phyloP scores from a whole-genome alignment of 305 asterid species.

The Fraxinus nigra region DNA sequence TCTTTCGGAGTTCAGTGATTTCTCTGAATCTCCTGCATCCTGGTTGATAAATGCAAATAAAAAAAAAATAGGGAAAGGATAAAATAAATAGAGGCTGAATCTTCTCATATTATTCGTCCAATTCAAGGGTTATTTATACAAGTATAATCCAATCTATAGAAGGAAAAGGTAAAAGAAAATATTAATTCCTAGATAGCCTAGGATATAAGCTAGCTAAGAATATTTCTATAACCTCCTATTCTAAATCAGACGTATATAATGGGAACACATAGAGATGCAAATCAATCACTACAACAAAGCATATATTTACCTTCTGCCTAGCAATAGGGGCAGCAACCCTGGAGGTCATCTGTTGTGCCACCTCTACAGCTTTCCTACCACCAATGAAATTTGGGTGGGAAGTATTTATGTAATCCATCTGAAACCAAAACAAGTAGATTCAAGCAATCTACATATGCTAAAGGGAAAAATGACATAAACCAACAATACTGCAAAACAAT shows the following conservation, averaged over 20 bases:
- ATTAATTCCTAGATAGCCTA: neutral
- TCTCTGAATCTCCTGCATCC: conserved; percentile 71
- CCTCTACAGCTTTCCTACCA: conserved; percentile 86
- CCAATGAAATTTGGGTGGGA: conserved; percentile 88
- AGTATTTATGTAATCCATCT: conserved; percentile 96
- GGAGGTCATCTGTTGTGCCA: conserved; percentile 71
- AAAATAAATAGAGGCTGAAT: neutral
- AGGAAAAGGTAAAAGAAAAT: neutral
- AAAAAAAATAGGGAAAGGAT: neutral
- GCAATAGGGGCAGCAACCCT: conserved; percentile 45
- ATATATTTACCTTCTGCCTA: conserved; percentile 53
- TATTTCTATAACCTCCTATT: neutral
- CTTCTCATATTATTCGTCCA: neutral
- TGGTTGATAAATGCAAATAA: conserved; percentile 32
- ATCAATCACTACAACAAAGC: conserved; percentile 8
- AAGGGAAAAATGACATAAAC: neutral
- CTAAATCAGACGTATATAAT: conserved; percentile 1
- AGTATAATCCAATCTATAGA: conserved; percentile 5
- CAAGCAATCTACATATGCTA: neutral
- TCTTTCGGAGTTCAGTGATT: conserved; percentile 60
- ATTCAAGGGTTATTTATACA: neutral
- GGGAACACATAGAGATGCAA: neutral
- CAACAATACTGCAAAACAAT: neutral
- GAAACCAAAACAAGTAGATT: conserved; percentile 5
- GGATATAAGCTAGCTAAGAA: neutral